Base-by-base conservation (phyloP, 257 asterid genomes). In the Nyctanthes arbortristis region DNA sequence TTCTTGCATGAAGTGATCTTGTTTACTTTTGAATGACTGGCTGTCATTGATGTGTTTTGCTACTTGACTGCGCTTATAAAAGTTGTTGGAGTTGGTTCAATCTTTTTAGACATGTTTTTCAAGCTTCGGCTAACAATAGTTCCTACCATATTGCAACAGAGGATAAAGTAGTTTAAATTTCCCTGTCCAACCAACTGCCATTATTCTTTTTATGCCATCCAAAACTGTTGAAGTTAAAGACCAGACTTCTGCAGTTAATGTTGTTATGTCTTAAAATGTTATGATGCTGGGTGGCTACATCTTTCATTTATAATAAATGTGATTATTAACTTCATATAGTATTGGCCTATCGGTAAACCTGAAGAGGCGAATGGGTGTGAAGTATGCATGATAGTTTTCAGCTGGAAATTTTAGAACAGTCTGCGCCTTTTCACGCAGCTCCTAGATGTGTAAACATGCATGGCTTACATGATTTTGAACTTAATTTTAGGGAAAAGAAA, bases 1-100 rank as follows among this genome's bases (percentile, higher is more conserved):
- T 74, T 74, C 70, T 69, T 12, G 43, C 25, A 69, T 58, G 14
- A 66, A 65, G 37, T 36, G 33, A 29, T 36, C 39, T 24, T 24
- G 47, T 64, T 65, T 58, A 27, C 18, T 64, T 12, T 67, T 33
- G 16, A 63, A 56, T 56, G 34, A 31, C 57, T 72, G 4, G 3
- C 3, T 35, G 78, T 61, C 47, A 25, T 60, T 66, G 39, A 66
- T 18, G 39, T 63, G 20, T 60, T 39, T 8, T 60, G 30, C 69
- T 40, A 13, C 52, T 45, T 52, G 67, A 30, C 28, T 12, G 30
- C 65, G 54, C 31, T 39, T 12, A 8, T 69, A 34, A 39, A 37
- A 33, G 54, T 33, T 58, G 45, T 47, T 20, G 31, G 30, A 45
- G n/a, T n/a, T n/a, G 13, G 28, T 55, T 35, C 56, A 39, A 13